Conservation (phyloP, 2,329 filamentous ascomycete species). For the Diaporthe amygdali region DNA sequence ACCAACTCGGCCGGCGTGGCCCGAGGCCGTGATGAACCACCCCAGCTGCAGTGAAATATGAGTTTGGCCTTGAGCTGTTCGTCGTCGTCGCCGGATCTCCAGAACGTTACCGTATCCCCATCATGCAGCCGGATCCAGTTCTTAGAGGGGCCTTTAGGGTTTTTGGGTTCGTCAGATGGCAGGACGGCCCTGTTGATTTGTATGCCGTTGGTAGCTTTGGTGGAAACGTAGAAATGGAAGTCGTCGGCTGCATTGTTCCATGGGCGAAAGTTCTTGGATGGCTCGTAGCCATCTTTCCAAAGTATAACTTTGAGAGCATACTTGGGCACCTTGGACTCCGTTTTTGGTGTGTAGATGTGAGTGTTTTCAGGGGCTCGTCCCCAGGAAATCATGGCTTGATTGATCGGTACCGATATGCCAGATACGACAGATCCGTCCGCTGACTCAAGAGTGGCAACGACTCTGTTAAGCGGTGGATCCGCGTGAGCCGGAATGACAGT, state of each 20-base stretch:
- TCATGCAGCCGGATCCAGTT: constrained; percentile 75
- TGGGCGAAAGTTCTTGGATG: constrained; percentile 56
- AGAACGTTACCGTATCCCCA: constrained; percentile 79
- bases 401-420: constrained; percentile 68
- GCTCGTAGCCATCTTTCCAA: constrained; percentile 72
- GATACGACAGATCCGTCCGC: constrained; percentile 68
- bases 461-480: constrained; percentile 41
- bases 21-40: constrained; percentile 54
- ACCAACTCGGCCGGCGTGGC: constrained; percentile 39
- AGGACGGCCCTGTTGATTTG: constrained; percentile 76
- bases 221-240: constrained; percentile 76
- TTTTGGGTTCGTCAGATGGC: constrained; percentile 57
- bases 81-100: constrained; percentile 50
- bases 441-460: constrained; percentile 71
- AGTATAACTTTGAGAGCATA: constrained; percentile 80
- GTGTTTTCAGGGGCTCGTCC: constrained; percentile 76
- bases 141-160: constrained; percentile 58
- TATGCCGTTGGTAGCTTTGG: constrained; percentile 78
- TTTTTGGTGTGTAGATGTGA: constrained; percentile 63
- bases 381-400: constrained; percentile 74
- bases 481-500: constrained; percentile 41
- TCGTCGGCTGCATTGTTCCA: constrained; percentile 59
- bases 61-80: constrained; percentile 48
- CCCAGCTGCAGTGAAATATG: constrained; percentile 60
- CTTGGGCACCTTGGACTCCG: constrained; percentile 79